These are phyloP conservation scores for Saccharomyces hybrid DNA, from an alignment of 1,139 yeast species.

Conservation along the genomic window DNA sequence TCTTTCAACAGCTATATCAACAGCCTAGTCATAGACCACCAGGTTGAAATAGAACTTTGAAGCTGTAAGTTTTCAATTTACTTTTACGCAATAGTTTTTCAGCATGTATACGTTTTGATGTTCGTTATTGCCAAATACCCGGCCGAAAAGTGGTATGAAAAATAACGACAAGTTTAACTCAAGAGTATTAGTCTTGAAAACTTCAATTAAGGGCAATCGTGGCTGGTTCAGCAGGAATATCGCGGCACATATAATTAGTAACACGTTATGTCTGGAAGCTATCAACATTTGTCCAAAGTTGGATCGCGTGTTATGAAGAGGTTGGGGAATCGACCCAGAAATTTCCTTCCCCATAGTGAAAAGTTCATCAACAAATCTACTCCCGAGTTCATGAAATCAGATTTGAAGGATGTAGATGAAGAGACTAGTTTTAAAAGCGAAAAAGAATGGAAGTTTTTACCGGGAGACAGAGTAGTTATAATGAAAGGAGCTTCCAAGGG, in stretches of 20 bases:
- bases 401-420: conserved; percentile 32
- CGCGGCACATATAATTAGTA: not conserved
- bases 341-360: conserved; percentile 15
- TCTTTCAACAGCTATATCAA: not conserved
- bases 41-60: no score
- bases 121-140: not conserved
- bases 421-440: conserved; percentile 34
- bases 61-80: no score
- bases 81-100: not conserved
- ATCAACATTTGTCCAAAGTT: conserved; percentile 25
- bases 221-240: no score
- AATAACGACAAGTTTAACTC: not conserved
- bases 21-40: not conserved
- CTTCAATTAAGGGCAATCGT: no score
- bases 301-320: conserved; percentile 25
- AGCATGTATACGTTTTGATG: not conserved
- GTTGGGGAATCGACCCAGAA: conserved; percentile 20
- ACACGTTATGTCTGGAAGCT: conserved; percentile 11
- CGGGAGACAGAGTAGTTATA: conserved; percentile 61
- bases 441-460: conserved; percentile 44
- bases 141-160: not conserved
- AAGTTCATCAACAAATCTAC: conserved; percentile 25
- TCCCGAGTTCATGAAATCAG: conserved; percentile 33
- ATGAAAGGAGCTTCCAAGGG: conserved; percentile 66
- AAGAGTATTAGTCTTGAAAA: not conserved